Percentiles rank a stretch among this genome's conserved stretches.
phyloP scores from a whole-genome alignment of 2,329 filamentous ascomycete genomes.

The Ilyonectria sp. region DNA sequence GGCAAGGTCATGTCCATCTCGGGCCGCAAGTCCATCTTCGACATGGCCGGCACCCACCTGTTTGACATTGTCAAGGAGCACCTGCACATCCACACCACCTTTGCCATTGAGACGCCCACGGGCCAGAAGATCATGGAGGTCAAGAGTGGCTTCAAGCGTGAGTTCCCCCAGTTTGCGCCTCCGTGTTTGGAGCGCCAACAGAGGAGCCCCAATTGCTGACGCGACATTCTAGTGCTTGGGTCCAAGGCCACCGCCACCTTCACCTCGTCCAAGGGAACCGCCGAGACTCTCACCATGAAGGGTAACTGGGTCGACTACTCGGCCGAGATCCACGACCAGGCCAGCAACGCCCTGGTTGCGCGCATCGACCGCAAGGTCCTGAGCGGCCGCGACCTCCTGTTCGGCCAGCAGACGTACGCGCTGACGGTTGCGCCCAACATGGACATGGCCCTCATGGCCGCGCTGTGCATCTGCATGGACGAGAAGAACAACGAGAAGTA shows the following conservation, averaged over 20 bases:
- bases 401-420: conserved; percentile 76
- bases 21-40: conserved; percentile 69
- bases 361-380: conserved; percentile 72
- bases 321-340: conserved; percentile 71
- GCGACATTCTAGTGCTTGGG: conserved; percentile 59
- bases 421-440: conserved; percentile 75
- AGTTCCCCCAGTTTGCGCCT: conserved; percentile 46
- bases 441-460: conserved; percentile 76
- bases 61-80: conserved; percentile 72
- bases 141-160: conserved; percentile 68
- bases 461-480: conserved; percentile 78
- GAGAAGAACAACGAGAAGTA: conserved; percentile 67
- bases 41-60: conserved; percentile 67
- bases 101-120: conserved; percentile 61
- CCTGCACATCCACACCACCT: conserved; percentile 66
- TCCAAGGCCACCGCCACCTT: conserved; percentile 72
- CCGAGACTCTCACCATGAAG: conserved; percentile 68
- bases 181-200: background rate
- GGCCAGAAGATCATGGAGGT: conserved; percentile 68
- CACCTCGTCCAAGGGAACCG: conserved; percentile 60
- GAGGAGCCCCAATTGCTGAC: conserved; percentile 6
- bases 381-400: conserved; percentile 70
- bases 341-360: conserved; percentile 67
- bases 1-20: conserved; percentile 68
- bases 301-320: conserved; percentile 72